phyloP scores from a whole-genome alignment of 2,329 filamentous ascomycete genomes.

The Phaeosphaeria sp. region DNA sequence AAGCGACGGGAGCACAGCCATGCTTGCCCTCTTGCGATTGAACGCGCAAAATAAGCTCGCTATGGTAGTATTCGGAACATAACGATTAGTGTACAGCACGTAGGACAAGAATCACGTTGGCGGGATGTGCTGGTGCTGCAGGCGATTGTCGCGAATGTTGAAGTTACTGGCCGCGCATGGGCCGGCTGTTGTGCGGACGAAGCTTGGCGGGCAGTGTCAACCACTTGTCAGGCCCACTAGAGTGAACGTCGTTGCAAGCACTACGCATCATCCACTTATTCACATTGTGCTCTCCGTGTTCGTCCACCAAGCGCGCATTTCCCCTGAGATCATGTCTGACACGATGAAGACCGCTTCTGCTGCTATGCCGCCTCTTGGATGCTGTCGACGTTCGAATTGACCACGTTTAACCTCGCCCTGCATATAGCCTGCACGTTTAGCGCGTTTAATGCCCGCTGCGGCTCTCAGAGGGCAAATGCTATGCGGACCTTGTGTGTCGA shows the following conservation, averaged over 20 bases:
- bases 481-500: constrained; percentile 2
- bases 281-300: constrained; percentile 1
- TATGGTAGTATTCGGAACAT: neutral
- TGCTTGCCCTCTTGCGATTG: constrained; percentile 2
- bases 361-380: neutral
- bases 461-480: constrained; percentile 6
- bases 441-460: constrained; percentile 9
- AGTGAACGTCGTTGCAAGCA: constrained; percentile 19
- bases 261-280: neutral
- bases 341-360: neutral
- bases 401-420: constrained; percentile 8
- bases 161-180: constrained; percentile 22
- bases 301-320: constrained; percentile 4
- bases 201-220: constrained; percentile 19
- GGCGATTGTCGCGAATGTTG: constrained; percentile 19
- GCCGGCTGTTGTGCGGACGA: constrained; percentile 3
- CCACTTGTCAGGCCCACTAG: constrained; percentile 25
- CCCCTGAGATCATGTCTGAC: constrained; percentile 2
- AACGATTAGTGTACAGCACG: constrained; percentile 12
- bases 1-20: constrained; percentile 9
- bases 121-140: constrained; percentile 31
- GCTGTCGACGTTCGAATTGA: constrained; percentile 7
- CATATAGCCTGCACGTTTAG: constrained; percentile 22
- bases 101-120: constrained; percentile 22
- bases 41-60: neutral